A percentile compares a stretch with the other conserved stretches of the same genome.
These are phyloP conservation scores for Colletotrichum aenigma DNA, from an alignment of 2,329 filamentous ascomycete genomes.

Conservation along the genomic window DNA sequence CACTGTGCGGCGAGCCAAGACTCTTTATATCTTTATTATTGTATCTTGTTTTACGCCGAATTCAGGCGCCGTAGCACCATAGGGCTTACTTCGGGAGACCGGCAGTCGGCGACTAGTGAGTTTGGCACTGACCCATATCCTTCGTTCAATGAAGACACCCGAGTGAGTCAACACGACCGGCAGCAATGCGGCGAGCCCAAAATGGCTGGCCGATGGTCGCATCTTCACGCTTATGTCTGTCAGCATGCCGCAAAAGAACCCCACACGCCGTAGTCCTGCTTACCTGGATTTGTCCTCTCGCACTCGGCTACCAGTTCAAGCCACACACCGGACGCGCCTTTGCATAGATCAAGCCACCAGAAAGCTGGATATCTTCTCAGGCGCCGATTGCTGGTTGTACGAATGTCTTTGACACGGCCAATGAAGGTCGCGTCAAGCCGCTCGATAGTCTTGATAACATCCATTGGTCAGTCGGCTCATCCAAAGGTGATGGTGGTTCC, in stretches of 20 bases:
- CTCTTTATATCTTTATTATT: not conserved
- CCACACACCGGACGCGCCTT: not conserved
- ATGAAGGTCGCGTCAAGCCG: not conserved
- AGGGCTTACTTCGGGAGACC: not conserved
- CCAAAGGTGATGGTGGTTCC: not conserved
- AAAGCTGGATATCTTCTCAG: not conserved
- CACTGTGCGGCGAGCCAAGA: not conserved
- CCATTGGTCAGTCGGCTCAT: not conserved
- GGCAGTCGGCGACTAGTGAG: fast-evolving
- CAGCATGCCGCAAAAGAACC: not conserved
- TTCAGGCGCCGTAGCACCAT: fast-evolving
- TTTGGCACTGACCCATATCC: not conserved
- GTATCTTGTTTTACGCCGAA: not conserved
- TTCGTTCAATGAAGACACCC: not conserved
- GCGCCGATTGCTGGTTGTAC: not conserved
- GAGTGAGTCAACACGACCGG: not conserved
- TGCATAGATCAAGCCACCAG: not conserved
- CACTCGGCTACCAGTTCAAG: not conserved
- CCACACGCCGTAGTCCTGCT: not conserved
- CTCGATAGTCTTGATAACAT: not conserved
- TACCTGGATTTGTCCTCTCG: not conserved
- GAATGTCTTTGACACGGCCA: not conserved
- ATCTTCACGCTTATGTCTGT: not conserved
- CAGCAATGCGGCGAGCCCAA: not conserved
- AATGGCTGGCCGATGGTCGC: not conserved